These are phyloP conservation scores for Lachancea cidri DNA, from an alignment of 805 yeast species.

Conservation along the genomic window DNA sequence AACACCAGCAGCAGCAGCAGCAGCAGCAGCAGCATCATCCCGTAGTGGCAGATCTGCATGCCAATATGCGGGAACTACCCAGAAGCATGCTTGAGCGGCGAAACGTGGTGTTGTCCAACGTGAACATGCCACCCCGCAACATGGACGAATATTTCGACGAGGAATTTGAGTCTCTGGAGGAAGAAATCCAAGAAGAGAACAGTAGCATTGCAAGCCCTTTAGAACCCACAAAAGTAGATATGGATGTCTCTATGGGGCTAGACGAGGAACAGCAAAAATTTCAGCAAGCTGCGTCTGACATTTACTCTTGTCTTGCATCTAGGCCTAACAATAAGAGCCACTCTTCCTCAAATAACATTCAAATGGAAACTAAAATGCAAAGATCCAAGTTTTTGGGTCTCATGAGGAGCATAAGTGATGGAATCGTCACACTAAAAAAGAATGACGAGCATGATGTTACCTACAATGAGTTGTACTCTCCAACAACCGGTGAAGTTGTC, in stretches of 20 bases:
- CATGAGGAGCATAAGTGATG: constrained; percentile 29
- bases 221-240: background rate
- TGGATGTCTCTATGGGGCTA: constrained; percentile 1
- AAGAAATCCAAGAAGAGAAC: constrained; percentile 14
- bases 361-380: constrained; percentile 18
- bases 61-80: background rate
- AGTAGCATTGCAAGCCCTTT: background rate
- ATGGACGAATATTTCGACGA: constrained; percentile 13
- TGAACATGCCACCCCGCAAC: background rate
- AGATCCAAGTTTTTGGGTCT: constrained; percentile 28
- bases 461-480: constrained; percentile 21
- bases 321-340: constrained; percentile 15
- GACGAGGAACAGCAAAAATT: constrained; percentile 24
- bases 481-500: constrained; percentile 20
- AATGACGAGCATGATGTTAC: constrained; percentile 9
- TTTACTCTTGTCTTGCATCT: constrained; percentile 12
- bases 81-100: constrained; percentile 1
- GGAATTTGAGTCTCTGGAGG: constrained; percentile 23
- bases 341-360: constrained; percentile 8
- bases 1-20: constrained; percentile 1
- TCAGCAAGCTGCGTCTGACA: constrained; percentile 23
- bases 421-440: constrained; percentile 24
- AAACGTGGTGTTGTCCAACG: background rate
- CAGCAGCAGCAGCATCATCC: background rate
- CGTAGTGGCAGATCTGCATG: background rate